Percentiles rank a stretch among this genome's conserved stretches.
These are phyloP conservation scores for Phytophthora melonis DNA, from an alignment of 352 stramenopile genomes.

Conservation along the genomic window DNA sequence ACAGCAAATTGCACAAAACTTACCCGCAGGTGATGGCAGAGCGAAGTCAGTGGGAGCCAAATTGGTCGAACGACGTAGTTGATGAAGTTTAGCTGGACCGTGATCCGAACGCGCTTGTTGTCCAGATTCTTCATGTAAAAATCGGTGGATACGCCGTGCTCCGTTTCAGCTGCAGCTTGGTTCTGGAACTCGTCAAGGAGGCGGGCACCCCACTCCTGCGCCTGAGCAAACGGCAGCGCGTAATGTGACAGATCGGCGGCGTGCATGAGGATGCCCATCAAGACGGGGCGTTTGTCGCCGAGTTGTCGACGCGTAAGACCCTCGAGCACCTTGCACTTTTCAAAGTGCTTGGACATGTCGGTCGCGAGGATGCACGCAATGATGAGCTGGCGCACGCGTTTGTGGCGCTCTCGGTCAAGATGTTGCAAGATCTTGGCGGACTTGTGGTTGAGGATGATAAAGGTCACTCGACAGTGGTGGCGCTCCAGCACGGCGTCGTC, in stretches of 20 bases:
- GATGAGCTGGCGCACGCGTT: constrained; percentile 66
- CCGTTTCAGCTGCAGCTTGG: constrained; percentile 63
- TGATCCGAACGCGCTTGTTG: constrained; percentile 56
- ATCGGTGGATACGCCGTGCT: constrained; percentile 61
- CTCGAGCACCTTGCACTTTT: constrained; percentile 75
- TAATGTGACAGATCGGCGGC: constrained; percentile 77
- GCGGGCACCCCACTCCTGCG: constrained; percentile 62
- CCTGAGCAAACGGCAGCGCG: constrained; percentile 56
- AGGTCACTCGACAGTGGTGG: constrained; percentile 80
- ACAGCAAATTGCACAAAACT: constrained; percentile 14
- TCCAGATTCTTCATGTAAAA: constrained; percentile 81
- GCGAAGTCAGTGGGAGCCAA: constrained; percentile 68
- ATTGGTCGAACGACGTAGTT: constrained; percentile 83
- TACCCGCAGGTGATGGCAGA: constrained; percentile 69
- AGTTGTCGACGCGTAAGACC: constrained; percentile 66
- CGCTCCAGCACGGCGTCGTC: constrained; percentile 87
- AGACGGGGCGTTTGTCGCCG: constrained; percentile 57
- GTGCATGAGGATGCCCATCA: constrained; percentile 81
- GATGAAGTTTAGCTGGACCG: constrained; percentile 78
- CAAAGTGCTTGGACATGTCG: constrained; percentile 83
- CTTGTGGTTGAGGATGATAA: constrained; percentile 81
- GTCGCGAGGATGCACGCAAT: constrained; percentile 80
- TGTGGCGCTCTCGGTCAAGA: constrained; percentile 58
- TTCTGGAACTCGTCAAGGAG: constrained; percentile 80
- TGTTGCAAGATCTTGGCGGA: constrained; percentile 80